phyloP scores from a whole-genome alignment of 2,329 filamentous ascomycete genomes.

The Aspergillaceae sp. region DNA sequence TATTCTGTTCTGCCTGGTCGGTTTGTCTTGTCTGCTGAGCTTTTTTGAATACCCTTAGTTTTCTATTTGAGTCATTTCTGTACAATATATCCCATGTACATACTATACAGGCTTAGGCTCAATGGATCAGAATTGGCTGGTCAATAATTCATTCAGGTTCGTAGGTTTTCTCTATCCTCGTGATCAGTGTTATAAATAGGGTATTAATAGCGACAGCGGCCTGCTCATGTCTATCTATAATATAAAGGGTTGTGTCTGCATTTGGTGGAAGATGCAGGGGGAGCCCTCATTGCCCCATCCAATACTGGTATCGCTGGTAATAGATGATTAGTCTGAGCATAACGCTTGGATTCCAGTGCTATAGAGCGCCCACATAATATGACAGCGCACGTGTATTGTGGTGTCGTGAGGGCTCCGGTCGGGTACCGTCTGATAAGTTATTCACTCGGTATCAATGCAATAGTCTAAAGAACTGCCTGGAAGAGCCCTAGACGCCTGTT shows the following conservation, averaged over 20 bases:
- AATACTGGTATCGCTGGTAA: too few relatives aligned
- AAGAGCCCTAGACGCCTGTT: slow-evolving; percentile 53
- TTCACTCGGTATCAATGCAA: too few relatives aligned
- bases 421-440: too few relatives aligned
- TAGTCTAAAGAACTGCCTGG: too few relatives aligned
- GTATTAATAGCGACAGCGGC: background rate
- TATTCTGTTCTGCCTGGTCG: background rate
- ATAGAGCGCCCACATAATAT: too few relatives aligned
- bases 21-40: background rate
- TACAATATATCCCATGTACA: background rate
- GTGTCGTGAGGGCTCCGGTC: background rate
- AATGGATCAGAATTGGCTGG: too few relatives aligned
- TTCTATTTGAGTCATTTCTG: background rate
- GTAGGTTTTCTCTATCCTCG: background rate
- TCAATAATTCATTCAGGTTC: too few relatives aligned
- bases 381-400: background rate
- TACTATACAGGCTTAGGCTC: too few relatives aligned
- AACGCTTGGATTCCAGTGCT: too few relatives aligned
- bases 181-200: background rate
- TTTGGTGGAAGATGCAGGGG: background rate
- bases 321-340: too few relatives aligned
- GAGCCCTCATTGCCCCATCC: too few relatives aligned
- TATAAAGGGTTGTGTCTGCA: background rate
- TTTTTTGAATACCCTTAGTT: background rate
- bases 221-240: background rate